These are phyloP conservation scores for Cicer chorassanicum DNA, from an alignment of 306 rosid species.

Conservation along the genomic window DNA sequence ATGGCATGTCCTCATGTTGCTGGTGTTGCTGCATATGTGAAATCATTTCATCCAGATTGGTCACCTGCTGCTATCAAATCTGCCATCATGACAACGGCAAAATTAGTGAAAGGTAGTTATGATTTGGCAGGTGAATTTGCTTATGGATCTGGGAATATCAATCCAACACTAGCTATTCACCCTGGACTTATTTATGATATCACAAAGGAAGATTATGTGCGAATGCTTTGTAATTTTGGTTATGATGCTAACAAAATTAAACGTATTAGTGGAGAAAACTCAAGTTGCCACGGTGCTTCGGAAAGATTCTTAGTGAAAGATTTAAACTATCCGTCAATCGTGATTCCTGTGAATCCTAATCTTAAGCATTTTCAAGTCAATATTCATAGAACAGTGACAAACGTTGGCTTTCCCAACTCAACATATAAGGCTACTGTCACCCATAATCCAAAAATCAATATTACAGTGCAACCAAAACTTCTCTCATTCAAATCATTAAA, in stretches of 20 bases:
- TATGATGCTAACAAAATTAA: background rate
- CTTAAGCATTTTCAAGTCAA: background rate
- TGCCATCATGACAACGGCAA: background rate
- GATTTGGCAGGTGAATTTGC: background rate
- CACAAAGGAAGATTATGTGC: background rate
- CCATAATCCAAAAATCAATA: background rate
- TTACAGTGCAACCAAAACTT: background rate
- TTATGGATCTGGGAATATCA: slow-evolving; percentile 8
- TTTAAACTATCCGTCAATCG: background rate
- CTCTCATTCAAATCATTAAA: background rate
- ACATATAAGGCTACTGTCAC: background rate
- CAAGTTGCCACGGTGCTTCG: background rate
- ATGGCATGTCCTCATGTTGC: slow-evolving; percentile 33
- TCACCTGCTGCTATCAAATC: too few species aligned
- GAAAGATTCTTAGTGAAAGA: background rate
- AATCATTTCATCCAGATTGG: background rate
- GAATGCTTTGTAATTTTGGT: slow-evolving; percentile 11
- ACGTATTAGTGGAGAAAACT: background rate
- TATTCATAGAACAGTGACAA: slow-evolving; percentile 7
- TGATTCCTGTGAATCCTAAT: background rate
- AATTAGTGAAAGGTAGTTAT: background rate
- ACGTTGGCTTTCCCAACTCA: slow-evolving; percentile 1
- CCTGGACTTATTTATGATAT: slow-evolving; percentile 38
- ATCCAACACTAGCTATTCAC: background rate
- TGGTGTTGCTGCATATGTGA: slow-evolving; percentile 8